Evolutionary conservation across 257 asterid genomes (phyloP).

Genomic region (Cruciata laevipes): DNA sequence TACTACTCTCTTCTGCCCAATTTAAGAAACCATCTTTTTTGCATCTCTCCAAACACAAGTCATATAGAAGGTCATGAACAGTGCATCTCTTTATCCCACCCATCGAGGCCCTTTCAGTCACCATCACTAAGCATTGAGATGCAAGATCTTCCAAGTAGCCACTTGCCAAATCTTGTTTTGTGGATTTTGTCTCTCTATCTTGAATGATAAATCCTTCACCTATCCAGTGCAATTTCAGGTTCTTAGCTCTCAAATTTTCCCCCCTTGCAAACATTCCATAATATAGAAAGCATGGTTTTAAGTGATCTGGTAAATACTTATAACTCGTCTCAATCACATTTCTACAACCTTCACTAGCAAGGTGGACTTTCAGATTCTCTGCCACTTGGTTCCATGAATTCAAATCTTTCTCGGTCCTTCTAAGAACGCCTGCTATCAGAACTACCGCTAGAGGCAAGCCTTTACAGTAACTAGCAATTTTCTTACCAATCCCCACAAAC

Average conservation of each 20-base stretch:
- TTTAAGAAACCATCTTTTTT: neutral
- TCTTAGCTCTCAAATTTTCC: neutral
- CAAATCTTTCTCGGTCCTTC: too few species aligned
- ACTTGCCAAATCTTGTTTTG: neutral
- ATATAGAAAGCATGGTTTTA: too few species aligned
- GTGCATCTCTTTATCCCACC: neutral
- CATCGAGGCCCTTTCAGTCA: neutral
- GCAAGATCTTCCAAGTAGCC: neutral
- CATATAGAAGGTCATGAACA: neutral
- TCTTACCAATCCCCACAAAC: neutral
- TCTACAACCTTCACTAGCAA: neutral
- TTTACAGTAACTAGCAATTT: too few species aligned
- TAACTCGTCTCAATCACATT: neutral
- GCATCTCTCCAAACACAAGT: neutral
- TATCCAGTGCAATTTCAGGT: neutral
- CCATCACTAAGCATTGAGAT: neutral
- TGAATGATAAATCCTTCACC: neutral
- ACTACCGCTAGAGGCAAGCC: too few species aligned
- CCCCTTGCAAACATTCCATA: neutral
- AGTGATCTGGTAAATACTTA: too few species aligned
- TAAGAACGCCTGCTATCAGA: too few species aligned
- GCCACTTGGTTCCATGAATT: neutral
- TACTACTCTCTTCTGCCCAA: neutral
- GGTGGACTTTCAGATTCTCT: neutral
- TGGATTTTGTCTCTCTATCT: neutral